A percentile compares a stretch with the other conserved stretches of the same genome.
phyloP scores from a whole-genome alignment of 768 basidiomycete genomes.

The Lactarius indigo region DNA sequence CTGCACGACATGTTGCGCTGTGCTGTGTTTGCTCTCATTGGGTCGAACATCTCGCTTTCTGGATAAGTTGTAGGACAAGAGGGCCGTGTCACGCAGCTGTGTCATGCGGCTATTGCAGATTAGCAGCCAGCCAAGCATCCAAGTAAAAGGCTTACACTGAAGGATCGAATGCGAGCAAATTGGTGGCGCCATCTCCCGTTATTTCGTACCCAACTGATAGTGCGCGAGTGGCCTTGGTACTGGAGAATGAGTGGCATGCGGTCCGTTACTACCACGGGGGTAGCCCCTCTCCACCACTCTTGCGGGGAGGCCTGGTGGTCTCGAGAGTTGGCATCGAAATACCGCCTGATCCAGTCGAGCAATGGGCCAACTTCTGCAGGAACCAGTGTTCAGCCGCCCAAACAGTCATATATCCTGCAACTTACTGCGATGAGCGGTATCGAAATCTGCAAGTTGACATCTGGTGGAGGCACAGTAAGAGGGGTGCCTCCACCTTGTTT shows the following conservation, averaged over 20 bases:
- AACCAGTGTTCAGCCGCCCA: neutral
- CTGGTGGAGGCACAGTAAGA: conserved; percentile 39
- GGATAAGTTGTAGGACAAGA: conserved; percentile 10
- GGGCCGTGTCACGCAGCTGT: conserved; percentile 3
- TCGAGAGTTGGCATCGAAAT: conserved; percentile 49
- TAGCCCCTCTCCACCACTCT: conserved; percentile 48
- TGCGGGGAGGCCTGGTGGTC: conserved; percentile 38
- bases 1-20: neutral
- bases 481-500: conserved; percentile 1
- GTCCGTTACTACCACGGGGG: conserved; percentile 52
- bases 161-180: conserved; percentile 78
- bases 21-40: neutral
- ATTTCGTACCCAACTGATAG: conserved; percentile 83
- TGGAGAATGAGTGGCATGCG: conserved; percentile 83
- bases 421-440: conserved; percentile 47
- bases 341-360: conserved; percentile 69
- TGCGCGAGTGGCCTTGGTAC: conserved; percentile 81
- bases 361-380: conserved; percentile 45
- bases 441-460: conserved; percentile 62
- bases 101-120: conserved; percentile 10
- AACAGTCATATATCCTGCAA: neutral
- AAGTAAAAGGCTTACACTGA: conserved; percentile 43
- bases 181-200: conserved; percentile 50
- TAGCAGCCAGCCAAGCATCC: neutral
- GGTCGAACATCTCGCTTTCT: neutral